Evolutionary conservation across 1,284 basidiomycete species (phyloP).

Genomic region (Limonomyces culmigenus): DNA sequence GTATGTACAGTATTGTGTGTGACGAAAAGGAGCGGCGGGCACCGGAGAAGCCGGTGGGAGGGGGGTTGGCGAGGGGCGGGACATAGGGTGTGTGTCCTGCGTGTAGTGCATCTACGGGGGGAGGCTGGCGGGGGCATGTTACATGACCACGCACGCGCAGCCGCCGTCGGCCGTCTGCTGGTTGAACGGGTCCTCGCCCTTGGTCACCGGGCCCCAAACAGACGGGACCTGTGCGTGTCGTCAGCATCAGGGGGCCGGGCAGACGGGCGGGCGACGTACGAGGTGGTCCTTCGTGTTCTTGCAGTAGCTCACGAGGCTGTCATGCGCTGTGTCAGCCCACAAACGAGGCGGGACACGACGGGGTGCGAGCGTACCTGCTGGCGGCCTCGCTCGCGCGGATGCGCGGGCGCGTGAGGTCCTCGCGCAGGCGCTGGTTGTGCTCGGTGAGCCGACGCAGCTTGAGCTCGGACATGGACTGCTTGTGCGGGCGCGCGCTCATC

Average conservation of each 20-base stretch:
- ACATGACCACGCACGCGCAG: slow-evolving; percentile 40
- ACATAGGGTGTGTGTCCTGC: too few species aligned
- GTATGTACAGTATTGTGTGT: too few species aligned
- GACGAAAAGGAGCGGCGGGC: too few species aligned
- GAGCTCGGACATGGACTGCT: slow-evolving; percentile 90
- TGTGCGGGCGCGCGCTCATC: slow-evolving; percentile 47
- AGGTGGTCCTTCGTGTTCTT: slow-evolving; percentile 81
- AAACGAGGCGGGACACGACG: too few species aligned
- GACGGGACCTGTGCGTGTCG: slow-evolving; percentile 48
- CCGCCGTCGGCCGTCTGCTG: slow-evolving; percentile 39
- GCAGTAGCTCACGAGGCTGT: slow-evolving; percentile 81
- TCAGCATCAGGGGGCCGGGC: neutral
- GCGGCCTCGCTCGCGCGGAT: slow-evolving; percentile 85
- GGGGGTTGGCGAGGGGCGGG: too few species aligned
- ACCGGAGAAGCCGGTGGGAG: too few species aligned
- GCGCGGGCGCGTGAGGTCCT: slow-evolving; percentile 79
- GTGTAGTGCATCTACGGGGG: too few species aligned
- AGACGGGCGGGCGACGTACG: slow-evolving; percentile 24
- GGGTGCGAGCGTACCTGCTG: slow-evolving; percentile 45
- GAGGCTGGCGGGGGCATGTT: too few species aligned
- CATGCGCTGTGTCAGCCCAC: too few species aligned
- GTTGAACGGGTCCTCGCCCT: slow-evolving; percentile 80
- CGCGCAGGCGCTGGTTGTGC: slow-evolving; percentile 82
- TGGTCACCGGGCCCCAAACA: slow-evolving; percentile 86
- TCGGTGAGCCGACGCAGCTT: slow-evolving; percentile 86